Evolutionary conservation across 1,284 basidiomycete genomes (phyloP).

Genomic region (Leccinum fallax): DNA sequence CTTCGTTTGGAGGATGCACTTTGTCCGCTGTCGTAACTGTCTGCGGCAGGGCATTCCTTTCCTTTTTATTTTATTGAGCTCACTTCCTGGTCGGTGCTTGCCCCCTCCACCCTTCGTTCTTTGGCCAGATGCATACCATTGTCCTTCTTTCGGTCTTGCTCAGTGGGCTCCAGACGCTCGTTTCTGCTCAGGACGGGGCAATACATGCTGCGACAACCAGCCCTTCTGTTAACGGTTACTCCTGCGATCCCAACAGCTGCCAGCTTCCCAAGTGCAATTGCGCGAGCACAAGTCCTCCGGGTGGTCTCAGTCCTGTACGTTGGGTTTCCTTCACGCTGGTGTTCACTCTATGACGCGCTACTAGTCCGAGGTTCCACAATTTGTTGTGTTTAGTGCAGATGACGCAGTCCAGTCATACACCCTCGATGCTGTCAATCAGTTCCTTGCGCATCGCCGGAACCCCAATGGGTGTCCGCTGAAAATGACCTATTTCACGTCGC

Average conservation of each 20-base stretch:
- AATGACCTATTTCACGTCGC: slow-evolving; percentile 76
- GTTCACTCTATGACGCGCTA: neutral
- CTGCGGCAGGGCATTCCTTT: neutral
- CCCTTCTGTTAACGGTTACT: neutral
- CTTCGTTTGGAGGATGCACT: neutral
- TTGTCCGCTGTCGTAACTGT: neutral
- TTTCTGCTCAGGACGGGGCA: neutral
- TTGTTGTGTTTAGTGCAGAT: slow-evolving; percentile 5
- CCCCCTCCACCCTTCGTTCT: neutral
- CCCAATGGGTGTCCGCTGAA: slow-evolving; percentile 45
- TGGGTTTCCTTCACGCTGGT: neutral
- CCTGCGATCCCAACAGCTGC: slow-evolving; percentile 2
- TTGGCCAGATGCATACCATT: neutral
- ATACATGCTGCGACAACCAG: neutral
- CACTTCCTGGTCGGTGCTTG: neutral
- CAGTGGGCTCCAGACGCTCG: slow-evolving; percentile 1
- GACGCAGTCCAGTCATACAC: slow-evolving; percentile 8
- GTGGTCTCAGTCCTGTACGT: slow-evolving; percentile 7
- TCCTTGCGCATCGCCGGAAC: slow-evolving; percentile 3
- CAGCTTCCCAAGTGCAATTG: slow-evolving; percentile 9
- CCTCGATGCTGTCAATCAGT: slow-evolving; percentile 6
- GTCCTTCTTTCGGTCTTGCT: neutral
- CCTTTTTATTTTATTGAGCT: neutral
- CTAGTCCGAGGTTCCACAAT: slow-evolving; percentile 4
- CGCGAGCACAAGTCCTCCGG: slow-evolving; percentile 3